A percentile compares a stretch with the other conserved stretches of the same genome.
Evolutionary conservation across 805 yeast species (phyloP).

Genomic region (Wickerhamiella brachini): DNA sequence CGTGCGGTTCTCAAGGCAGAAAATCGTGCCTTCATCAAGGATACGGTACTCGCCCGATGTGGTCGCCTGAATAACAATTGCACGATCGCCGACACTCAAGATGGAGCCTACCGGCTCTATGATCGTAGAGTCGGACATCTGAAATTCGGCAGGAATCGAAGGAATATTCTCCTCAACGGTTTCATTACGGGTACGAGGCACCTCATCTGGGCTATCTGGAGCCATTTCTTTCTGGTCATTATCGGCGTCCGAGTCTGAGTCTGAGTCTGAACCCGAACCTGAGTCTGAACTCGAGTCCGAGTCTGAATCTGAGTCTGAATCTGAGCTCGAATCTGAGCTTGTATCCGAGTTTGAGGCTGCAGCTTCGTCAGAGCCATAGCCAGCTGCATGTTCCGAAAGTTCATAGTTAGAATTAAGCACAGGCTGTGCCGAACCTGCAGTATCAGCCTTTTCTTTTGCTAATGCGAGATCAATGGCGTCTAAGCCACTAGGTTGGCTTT

Average conservation of each 20-base stretch:
- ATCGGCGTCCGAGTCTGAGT: not conserved
- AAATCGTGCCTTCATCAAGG: conserved; percentile 63
- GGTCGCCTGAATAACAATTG: conserved; percentile 56
- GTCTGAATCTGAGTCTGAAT: not conserved
- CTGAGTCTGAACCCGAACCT: not conserved
- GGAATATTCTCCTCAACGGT: conserved; percentile 54
- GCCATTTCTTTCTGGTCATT: not conserved
- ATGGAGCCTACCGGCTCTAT: conserved; percentile 62
- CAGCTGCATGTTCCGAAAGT: not conserved
- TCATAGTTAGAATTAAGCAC: not conserved
- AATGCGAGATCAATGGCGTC: conserved; percentile 1
- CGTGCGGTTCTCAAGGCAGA: conserved; percentile 50
- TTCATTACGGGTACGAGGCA: conserved; percentile 72
- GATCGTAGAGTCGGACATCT: conserved; percentile 43
- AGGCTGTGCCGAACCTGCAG: not conserved
- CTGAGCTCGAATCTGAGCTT: not conserved
- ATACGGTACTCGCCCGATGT: conserved; percentile 76
- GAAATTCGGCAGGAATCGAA: conserved; percentile 50
- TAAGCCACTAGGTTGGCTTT: not conserved
- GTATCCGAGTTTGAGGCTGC: not conserved
- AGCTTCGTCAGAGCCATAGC: not conserved
- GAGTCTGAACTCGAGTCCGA: not conserved
- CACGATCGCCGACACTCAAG: conserved; percentile 53
- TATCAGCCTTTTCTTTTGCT: not conserved
- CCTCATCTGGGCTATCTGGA: conserved; percentile 22